Base-by-base conservation (phyloP, 495 filamentous ascomycete genomes). In the Elasticomyces elasticus region DNA sequence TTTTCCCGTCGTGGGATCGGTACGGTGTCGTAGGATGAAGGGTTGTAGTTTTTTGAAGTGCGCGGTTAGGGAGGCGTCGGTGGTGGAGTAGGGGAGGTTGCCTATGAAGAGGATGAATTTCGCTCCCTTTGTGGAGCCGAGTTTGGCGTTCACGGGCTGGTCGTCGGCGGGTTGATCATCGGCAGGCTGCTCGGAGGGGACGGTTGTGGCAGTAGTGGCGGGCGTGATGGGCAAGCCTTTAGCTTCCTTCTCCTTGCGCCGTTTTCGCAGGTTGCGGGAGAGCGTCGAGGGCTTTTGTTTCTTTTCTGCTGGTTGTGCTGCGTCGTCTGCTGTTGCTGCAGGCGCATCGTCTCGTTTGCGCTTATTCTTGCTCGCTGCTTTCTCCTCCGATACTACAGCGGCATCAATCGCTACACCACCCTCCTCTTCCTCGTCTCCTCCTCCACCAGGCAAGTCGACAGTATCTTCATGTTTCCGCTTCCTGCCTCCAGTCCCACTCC, bases 71-170 rank as follows among this genome's bases (percentile, higher is more conserved):
- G 80, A 69, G 17, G 78, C 77, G 37, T 71, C 72, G 13, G 84
- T 95, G 38, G 87, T 85, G 43, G 76, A 80, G 78, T 77, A 96
- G 45, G 92, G 92, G 10, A 97, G 85, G 76, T 96, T 96, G 61
- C 83, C 61, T 25, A 63, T 42, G 47, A 63, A 63, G 28, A 56
- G 24, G 46, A 63, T 57, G 58, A 63, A 63, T 25, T 58, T 58
- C n/a, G n/a, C n/a, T n/a, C n/a, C n/a, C n/a, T n/a, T n/a, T n/a
- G n/a, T n/a, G 15, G 30, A 30, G 35, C 55, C 48, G 31, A 26
- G 28, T 26, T 23, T 31, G 19, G 27, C 6, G 13, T 15, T 40
- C 10, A 26, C 49, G 12, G 19, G 38, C 10, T 6, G 22, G 19
- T 33, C 53, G 19, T 26, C 31, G 30, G 25, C 20, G 7, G 30